Evolutionary conservation across 345 rosid genomes (phyloP), one percentile per base, ranked within the genome.

Genomic region (Ailanthus altissimus): DNA sequence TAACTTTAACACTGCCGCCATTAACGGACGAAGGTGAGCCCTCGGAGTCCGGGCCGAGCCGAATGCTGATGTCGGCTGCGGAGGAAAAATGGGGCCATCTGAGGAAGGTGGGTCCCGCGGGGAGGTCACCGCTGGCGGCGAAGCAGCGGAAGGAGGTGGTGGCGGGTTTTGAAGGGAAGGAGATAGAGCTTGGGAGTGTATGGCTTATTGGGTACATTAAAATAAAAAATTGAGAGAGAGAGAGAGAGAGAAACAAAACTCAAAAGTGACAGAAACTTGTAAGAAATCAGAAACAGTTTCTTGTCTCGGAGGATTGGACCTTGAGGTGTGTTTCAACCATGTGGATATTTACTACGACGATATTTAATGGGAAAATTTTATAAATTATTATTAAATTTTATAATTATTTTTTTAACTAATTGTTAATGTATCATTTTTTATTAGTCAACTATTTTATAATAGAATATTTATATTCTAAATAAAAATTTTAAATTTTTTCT

Each of bases 111-210:
- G 67, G 81, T 51, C 88, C 86, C 5, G 81, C 75, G 5, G 93
- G 86, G 51, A 88, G 77, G 83, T 88, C n/a, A n/a, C n/a, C 88
- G 49, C 86, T 91, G 84, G 91, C 59, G 69, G 94, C 91, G 60
- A 77, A 87, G 85, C 97, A 92, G 84, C 92, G 90, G 83, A 75
- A 53, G 78, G 89, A 83, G n/a, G n/a, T n/a, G 80, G 85, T 70
- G 59, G 89, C 25, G 47, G 78, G 66, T 7, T 7, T 38, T 20
- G 74, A 71, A 73, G 77, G 74, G 61, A 83, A 81, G 28, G 80
- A 77, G 26, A 81, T 65, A 23, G 79, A 73, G 40, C 76, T 15
- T n/a, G n/a, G n/a, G n/a, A n/a, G n/a, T 76, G 83, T 59, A 82
- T 56, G 81, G 93, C 76, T 87, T 74, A 85, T 70, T 77, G 89